A percentile compares a stretch with the other conserved stretches of the same genome.
These are phyloP conservation scores for Talaromyces islandicus DNA, from an alignment of 2,329 filamentous ascomycete genomes.

Conservation along the genomic window DNA sequence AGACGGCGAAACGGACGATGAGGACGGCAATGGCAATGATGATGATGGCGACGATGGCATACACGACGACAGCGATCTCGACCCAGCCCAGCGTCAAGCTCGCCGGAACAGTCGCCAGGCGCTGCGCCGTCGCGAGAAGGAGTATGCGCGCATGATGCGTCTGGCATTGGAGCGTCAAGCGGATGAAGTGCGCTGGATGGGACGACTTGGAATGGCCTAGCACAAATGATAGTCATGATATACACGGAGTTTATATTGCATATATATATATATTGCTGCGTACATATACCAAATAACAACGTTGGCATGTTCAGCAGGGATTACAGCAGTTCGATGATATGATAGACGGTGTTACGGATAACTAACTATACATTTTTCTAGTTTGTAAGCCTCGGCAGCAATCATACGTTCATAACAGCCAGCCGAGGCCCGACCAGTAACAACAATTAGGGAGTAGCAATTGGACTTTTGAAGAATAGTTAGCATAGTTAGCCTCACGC, in stretches of 20 bases:
- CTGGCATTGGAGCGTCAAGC: slow-evolving; percentile 69
- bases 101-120: slow-evolving; percentile 25
- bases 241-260: not conserved
- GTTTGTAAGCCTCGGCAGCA: not conserved
- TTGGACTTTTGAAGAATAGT: not conserved
- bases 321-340: not conserved
- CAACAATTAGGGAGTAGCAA: not conserved
- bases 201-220: slow-evolving; percentile 52
- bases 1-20: slow-evolving; percentile 23
- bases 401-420: not conserved
- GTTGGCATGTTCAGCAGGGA: not conserved
- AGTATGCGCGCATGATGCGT: slow-evolving; percentile 69
- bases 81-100: slow-evolving; percentile 6
- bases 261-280: not conserved
- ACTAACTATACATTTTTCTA: too few relatives aligned
- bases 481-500: not conserved
- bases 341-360: not conserved
- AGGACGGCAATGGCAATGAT: slow-evolving; percentile 27
- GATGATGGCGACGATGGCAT: not conserved
- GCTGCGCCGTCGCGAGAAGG: slow-evolving; percentile 31
- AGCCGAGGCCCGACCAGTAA: not conserved
- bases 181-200: slow-evolving; percentile 70
- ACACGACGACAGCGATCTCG: not conserved
- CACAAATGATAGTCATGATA: not conserved
- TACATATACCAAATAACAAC: not conserved